A percentile compares a stretch with the other conserved stretches of the same genome.
phyloP scores from a whole-genome alignment of 192 early-diverging fungal species.

The Backusella australiensis region DNA sequence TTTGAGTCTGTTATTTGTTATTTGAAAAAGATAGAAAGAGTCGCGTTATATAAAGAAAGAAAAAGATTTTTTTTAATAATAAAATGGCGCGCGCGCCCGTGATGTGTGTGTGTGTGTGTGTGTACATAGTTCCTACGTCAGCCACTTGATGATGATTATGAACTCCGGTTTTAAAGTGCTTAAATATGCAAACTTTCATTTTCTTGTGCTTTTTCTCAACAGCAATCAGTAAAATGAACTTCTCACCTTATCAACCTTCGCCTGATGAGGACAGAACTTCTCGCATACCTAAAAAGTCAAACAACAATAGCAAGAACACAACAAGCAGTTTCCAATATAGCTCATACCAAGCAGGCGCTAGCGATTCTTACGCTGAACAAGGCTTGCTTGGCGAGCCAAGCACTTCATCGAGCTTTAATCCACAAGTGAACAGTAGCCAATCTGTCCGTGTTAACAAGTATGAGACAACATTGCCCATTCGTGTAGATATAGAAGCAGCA shows the following conservation, averaged over 20 bases:
- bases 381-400: constrained; percentile 21
- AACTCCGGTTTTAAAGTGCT: no score
- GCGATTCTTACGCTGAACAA: constrained; percentile 20
- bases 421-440: constrained; percentile 5
- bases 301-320: constrained; percentile 1
- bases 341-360: constrained; percentile 29
- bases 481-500: constrained; percentile 76
- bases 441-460: constrained; percentile 73
- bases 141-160: no score
- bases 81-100: no score
- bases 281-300: constrained; percentile 9
- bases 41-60: no score
- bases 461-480: constrained; percentile 65
- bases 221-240: constrained; percentile 17
- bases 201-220: no score
- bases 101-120: no score
- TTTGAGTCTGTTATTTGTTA: no score
- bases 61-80: no score
- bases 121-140: no score
- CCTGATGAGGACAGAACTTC: constrained; percentile 41
- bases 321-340: not conserved
- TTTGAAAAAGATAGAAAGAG: no score
- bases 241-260: constrained; percentile 46
- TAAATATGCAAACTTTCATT: no score
- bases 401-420: constrained; percentile 26